These are phyloP conservation scores for Elsinoe batatas DNA, from an alignment of 2,329 filamentous ascomycete genomes.

Conservation along the genomic window DNA sequence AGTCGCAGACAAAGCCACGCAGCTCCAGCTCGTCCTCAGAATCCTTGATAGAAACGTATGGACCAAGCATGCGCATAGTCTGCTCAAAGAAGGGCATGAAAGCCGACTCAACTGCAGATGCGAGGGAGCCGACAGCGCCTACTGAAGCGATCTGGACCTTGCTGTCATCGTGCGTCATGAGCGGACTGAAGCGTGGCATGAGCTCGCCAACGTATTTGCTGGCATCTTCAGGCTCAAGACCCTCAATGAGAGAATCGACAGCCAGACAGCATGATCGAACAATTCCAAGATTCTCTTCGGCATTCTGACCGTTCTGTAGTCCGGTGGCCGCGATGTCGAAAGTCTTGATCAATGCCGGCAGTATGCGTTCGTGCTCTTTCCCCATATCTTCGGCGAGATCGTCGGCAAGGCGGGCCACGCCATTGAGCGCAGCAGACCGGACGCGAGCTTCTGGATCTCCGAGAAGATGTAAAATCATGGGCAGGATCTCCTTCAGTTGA, in stretches of 20 bases:
- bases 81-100: slow-evolving; percentile 89
- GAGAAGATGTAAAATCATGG: slow-evolving; percentile 71
- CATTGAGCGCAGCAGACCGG: slow-evolving; percentile 75
- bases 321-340: slow-evolving; percentile 68
- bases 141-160: slow-evolving; percentile 85
- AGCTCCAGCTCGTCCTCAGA: slow-evolving; percentile 83
- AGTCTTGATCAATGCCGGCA: slow-evolving; percentile 79
- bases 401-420: slow-evolving; percentile 81
- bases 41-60: slow-evolving; percentile 77
- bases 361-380: slow-evolving; percentile 72
- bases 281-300: slow-evolving; percentile 71
- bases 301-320: slow-evolving; percentile 47
- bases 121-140: slow-evolving; percentile 82
- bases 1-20: slow-evolving; percentile 80
- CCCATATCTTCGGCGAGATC: slow-evolving; percentile 86
- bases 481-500: slow-evolving; percentile 77
- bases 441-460: slow-evolving; percentile 77
- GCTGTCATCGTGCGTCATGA: slow-evolving; percentile 75
- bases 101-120: slow-evolving; percentile 67
- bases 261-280: slow-evolving; percentile 84
- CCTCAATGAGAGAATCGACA: slow-evolving; percentile 82
- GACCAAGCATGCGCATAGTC: slow-evolving; percentile 80
- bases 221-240: slow-evolving; percentile 71
- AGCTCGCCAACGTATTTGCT: slow-evolving; percentile 72
- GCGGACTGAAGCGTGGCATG: slow-evolving; percentile 71